phyloP scores from a whole-genome alignment of 139 green algal genomes.

The Gonium pectorale region DNA sequence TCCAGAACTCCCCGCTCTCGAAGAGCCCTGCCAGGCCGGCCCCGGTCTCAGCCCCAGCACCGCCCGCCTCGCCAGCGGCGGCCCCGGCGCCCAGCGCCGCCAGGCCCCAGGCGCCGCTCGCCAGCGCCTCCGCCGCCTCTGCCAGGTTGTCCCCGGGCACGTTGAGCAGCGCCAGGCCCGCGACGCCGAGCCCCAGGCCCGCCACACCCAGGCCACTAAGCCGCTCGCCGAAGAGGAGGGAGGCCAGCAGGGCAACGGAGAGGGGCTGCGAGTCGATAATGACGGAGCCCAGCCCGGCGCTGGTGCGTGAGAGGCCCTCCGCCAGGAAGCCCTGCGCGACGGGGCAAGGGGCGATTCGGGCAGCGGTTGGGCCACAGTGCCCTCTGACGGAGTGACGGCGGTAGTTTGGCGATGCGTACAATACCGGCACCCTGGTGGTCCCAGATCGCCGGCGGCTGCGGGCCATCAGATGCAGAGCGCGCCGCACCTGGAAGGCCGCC shows the following conservation, averaged over 20 bases:
- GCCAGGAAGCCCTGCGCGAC: slow-evolving; percentile 95
- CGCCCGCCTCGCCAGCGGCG: too few relatives aligned
- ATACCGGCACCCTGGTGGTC: too few relatives aligned
- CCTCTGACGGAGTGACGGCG: too few relatives aligned
- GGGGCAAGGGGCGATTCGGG: too few relatives aligned
- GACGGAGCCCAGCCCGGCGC: slow-evolving; percentile 52
- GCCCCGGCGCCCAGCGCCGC: slow-evolving; percentile 8
- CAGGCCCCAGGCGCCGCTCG: slow-evolving; percentile 3
- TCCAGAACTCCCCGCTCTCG: slow-evolving; percentile 94
- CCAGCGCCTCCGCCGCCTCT: background rate
- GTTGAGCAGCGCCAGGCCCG: slow-evolving; percentile 92
- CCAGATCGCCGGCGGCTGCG: too few relatives aligned
- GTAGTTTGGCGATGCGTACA: too few relatives aligned
- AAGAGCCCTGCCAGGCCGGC: slow-evolving; percentile 31
- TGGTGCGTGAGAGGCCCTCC: slow-evolving; percentile 84
- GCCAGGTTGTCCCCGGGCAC: slow-evolving; percentile 61
- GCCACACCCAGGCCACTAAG: slow-evolving; percentile 43
- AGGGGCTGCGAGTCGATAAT: slow-evolving; percentile 97
- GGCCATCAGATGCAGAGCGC: too few relatives aligned
- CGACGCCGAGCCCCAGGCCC: slow-evolving; percentile 88
- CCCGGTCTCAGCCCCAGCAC: too few relatives aligned
- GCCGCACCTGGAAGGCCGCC: slow-evolving; percentile 93
- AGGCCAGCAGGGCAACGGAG: slow-evolving; percentile 91
- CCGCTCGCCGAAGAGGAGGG: slow-evolving; percentile 93
- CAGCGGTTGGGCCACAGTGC: too few relatives aligned